Base-by-base conservation (phyloP, 1,139 yeast genomes). In the Lipomyces yarrowii region DNA sequence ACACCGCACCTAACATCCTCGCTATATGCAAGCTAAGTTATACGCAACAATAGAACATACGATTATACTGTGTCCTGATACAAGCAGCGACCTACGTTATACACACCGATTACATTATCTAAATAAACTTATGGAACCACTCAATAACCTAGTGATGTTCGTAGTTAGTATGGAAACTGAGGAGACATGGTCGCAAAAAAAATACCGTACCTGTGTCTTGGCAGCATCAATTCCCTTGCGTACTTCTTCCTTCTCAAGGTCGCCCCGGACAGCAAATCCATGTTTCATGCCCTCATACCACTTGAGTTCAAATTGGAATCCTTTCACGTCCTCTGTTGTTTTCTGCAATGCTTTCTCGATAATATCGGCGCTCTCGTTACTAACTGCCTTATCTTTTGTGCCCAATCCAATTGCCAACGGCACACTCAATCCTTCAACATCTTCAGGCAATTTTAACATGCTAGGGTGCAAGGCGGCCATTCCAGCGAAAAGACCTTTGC, bases 51-150 rank as follows among this genome's bases (percentile, higher is more conserved):
- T 35, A 10, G 39, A 10, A 35, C 11, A 35, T 7, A 35, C 39
- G 39, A 10, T 35, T 10, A 10, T 10, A 35, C 39, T 1, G 30
- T 26, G 30, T 4, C 39, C 13, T 13, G 39, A 35, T 35, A 10
- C 13, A 35, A 10, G 39, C 39, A 35, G 39, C 13, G 39, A 4
- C 4, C 30, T 26, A 26, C 30, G 30, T 35, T 13, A 35, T 35
- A 35, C 39, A 35, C 10, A 13, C 13, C 11, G 13, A 35, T 35
- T 26, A 35, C 13, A 39, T 39, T n/a, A 5, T 15, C 46, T 39
- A 39, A 6, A 39, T 39, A 39, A 39, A 81, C 59, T 85, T 83
- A 71, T 89, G 87, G 82, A 78, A 84, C 70, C 54, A 51, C 32
- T 51, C 54, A 18, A 51, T 18, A 11, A 51, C 54, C 54, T 51